Base-by-base conservation (phyloP, 345 rosid species). In the Anastatica hierochuntica region DNA sequence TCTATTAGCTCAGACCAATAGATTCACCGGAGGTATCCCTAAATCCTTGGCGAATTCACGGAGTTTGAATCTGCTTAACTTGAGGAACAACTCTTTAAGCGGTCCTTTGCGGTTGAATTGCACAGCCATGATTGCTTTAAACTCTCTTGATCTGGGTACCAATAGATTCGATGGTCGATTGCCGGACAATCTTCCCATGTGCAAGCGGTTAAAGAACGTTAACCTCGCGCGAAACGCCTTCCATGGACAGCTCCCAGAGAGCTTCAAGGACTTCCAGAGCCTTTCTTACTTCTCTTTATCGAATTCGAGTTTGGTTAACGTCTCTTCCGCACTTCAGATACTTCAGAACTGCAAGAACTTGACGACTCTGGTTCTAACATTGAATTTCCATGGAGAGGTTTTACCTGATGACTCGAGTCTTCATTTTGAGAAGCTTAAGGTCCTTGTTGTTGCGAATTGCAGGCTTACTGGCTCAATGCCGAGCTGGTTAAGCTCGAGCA, bases 141-240 rank as follows among this genome's bases (percentile, higher is more conserved):
- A 47, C 58, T 74, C 88, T 53, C 84, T 88, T 65, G 81, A 82
- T 77, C 45, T 88, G 12, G 96, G 78, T 16, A 58, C 81, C 1
- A 88, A 88, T 44, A 50, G 27, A 56, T 80, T 80, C 67, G 26
- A 11, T 2, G 96, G 94, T 0, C 2, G 5, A 16, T 38, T 88
- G n/a, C 96, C 96, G 11, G 55, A 42, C 43, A 56, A 69, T 56
- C 87, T 88, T 43, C 79, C 90, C 5, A 17, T 26, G 8, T 88
- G 96, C 56, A 72, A 68, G 43, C 53, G 26, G 15, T 58, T 87
- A 71, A 71, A 21, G 46, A 74, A 75, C 49, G 62, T 84, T 16
- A 79, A 84, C 43, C 85, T 87, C 18, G 87, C 90, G 10, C 62
- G 81, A 13, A 87, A 84, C 76, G 56, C 65, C 42, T 76, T 84